Evolutionary conservation across 2,329 filamentous ascomycete genomes (phyloP).

Genomic region (Hymenoscyphus occultus): DNA sequence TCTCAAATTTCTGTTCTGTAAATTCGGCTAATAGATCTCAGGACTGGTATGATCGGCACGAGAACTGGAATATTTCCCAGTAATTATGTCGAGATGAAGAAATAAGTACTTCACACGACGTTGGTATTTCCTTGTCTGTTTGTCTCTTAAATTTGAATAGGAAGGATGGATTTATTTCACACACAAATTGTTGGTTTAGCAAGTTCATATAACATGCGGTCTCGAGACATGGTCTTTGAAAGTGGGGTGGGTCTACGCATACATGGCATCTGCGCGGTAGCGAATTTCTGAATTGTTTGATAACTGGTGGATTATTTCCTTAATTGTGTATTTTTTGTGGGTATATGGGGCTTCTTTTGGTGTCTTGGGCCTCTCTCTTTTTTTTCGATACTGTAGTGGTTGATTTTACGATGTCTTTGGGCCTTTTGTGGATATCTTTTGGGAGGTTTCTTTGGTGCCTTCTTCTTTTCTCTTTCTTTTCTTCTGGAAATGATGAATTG

Average conservation of each 20-base stretch:
- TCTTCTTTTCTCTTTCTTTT: neutral
- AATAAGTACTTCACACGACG: slow-evolving; percentile 36
- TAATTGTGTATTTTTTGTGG: neutral
- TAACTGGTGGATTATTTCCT: neutral
- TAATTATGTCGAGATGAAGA: slow-evolving; percentile 68
- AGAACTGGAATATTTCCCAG: slow-evolving; percentile 92
- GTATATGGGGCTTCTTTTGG: neutral
- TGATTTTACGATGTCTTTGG: neutral
- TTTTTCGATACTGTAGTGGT: neutral
- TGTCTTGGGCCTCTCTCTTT: neutral
- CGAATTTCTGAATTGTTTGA: neutral
- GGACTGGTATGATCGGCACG: slow-evolving; percentile 85
- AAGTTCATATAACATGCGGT: neutral
- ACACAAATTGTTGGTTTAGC: neutral
- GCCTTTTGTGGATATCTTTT: neutral
- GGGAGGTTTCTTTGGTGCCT: neutral
- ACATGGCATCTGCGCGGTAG: neutral
- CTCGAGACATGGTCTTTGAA: neutral
- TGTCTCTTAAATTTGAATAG: neutral
- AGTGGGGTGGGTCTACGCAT: neutral
- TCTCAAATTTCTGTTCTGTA: neutral
- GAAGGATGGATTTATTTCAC: neutral
- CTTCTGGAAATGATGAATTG: too few relatives aligned
- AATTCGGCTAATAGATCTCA: slow-evolving; percentile 35
- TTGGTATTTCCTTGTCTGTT: neutral